Percentiles rank a stretch among this genome's conserved stretches.
Evolutionary conservation across 768 basidiomycete genomes (phyloP).

Genomic region (Dentipellis fragilis): DNA sequence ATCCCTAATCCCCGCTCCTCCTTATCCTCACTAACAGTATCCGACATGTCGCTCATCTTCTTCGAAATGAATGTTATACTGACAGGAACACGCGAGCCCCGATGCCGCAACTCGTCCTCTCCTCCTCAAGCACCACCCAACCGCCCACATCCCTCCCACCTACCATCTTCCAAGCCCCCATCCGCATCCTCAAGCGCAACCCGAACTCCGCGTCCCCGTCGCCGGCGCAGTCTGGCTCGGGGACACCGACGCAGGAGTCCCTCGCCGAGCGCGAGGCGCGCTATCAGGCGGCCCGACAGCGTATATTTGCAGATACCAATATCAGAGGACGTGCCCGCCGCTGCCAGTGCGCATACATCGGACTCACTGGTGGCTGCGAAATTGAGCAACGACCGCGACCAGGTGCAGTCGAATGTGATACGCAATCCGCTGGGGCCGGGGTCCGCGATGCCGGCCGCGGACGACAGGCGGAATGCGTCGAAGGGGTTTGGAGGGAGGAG

Average conservation of each 20-base stretch:
- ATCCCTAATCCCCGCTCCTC: neutral
- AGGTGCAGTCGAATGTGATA: neutral
- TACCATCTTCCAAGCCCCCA: conserved; percentile 47
- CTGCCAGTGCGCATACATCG: no score
- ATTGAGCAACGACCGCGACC: neutral
- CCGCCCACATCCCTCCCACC: conserved; percentile 35
- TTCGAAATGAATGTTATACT: neutral
- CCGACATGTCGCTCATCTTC: no score
- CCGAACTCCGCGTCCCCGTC: conserved; percentile 13
- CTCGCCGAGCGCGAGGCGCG: conserved; percentile 61
- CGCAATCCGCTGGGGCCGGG: neutral
- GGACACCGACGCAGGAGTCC: conserved; percentile 17
- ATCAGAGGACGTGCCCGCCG: no score
- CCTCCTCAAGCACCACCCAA: conserved; percentile 26
- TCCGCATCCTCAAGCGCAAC: conserved; percentile 67
- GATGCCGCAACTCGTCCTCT: conserved; percentile 56
- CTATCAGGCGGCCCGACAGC: conserved; percentile 63
- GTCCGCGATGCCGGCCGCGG: neutral
- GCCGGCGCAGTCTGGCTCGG: conserved; percentile 18
- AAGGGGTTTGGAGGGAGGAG: neutral
- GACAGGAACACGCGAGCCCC: conserved; percentile 49
- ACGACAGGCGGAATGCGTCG: neutral
- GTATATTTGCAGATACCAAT: conserved; percentile 51
- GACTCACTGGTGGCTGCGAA: neutral
- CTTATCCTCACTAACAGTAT: neutral